Conservation (phyloP, 768 basidiomycete species). For the Trametes gibbosa region DNA sequence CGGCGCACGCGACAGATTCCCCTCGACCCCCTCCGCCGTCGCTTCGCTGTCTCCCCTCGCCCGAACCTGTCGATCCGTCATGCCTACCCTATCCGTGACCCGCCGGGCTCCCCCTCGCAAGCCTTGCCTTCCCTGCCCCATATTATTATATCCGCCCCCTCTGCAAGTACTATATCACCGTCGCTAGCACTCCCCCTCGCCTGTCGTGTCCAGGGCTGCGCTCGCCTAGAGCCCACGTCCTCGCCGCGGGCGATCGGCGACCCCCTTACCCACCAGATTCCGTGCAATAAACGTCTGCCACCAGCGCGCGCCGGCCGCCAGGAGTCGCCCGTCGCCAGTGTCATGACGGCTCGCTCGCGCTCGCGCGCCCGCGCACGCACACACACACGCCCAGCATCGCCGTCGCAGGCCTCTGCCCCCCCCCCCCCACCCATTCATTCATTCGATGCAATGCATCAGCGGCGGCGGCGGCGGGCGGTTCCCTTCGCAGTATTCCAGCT, state of each 20-base stretch:
- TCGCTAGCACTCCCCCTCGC: background rate
- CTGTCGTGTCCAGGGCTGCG: constrained; percentile 3
- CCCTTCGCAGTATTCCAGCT: too few relatives aligned
- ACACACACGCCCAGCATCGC: too few relatives aligned
- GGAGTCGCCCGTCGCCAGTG: background rate
- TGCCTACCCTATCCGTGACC: background rate
- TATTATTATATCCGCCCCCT: too few relatives aligned
- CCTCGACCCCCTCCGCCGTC: background rate
- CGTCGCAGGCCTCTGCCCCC: too few relatives aligned
- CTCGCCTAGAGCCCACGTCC: background rate
- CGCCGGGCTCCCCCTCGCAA: background rate
- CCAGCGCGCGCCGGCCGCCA: background rate
- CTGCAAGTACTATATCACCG: constrained; percentile 14
- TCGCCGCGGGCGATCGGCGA: background rate
- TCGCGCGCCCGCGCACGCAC: too few relatives aligned
- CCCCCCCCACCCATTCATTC: background rate
- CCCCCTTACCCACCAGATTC: background rate
- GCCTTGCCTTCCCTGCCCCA: background rate
- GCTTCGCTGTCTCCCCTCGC: constrained; percentile 7
- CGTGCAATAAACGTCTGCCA: constrained; percentile 12
- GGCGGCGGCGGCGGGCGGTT: too few relatives aligned
- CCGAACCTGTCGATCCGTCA: constrained; percentile 13
- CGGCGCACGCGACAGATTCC: constrained; percentile 7
- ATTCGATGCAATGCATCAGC: background rate
- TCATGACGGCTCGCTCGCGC: background rate